phyloP scores from a whole-genome alignment of 805 yeast genomes.

The Torulaspora indica region DNA sequence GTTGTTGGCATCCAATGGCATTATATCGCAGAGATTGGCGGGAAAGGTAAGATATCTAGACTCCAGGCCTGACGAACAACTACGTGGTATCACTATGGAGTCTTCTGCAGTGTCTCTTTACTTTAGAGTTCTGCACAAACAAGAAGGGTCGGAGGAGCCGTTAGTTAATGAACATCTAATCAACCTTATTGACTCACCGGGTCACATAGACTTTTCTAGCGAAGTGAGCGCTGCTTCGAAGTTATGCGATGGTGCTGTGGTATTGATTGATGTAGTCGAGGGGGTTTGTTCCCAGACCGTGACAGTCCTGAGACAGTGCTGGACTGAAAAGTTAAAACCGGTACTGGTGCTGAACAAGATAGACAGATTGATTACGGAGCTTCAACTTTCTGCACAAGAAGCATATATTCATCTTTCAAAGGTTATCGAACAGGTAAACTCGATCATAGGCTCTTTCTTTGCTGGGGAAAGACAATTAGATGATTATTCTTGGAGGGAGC shows the following conservation, averaged over 20 bases:
- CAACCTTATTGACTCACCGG: slow-evolving; percentile 95
- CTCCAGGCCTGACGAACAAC: slow-evolving; percentile 91
- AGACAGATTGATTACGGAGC: slow-evolving; percentile 77
- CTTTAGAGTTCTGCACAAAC: slow-evolving; percentile 60
- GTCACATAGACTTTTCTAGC: slow-evolving; percentile 95
- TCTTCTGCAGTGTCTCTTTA: slow-evolving; percentile 92
- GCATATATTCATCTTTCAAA: slow-evolving; percentile 77
- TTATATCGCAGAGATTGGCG: slow-evolving; percentile 89
- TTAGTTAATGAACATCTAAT: slow-evolving; percentile 73
- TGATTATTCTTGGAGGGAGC: slow-evolving; percentile 71
- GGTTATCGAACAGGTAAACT: slow-evolving; percentile 87
- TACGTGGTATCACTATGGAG: slow-evolving; percentile 97
- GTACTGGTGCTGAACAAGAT: slow-evolving; percentile 84
- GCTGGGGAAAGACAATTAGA: slow-evolving; percentile 92
- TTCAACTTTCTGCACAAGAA: slow-evolving; percentile 76
- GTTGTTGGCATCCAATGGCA: slow-evolving; percentile 89
- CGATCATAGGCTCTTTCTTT: slow-evolving; percentile 87
- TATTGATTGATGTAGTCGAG: slow-evolving; percentile 92
- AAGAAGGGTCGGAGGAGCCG: slow-evolving; percentile 41
- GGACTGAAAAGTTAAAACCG: slow-evolving; percentile 89
- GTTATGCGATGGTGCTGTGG: slow-evolving; percentile 94
- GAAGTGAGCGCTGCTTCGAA: slow-evolving; percentile 96
- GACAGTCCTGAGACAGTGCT: slow-evolving; percentile 88
- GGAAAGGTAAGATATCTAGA: slow-evolving; percentile 92
- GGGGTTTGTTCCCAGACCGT: slow-evolving; percentile 98